Percentiles rank a stretch among this genome's conserved stretches.
Evolutionary conservation across 345 rosid species (phyloP).

Genomic region (Physaria fendleri): DNA sequence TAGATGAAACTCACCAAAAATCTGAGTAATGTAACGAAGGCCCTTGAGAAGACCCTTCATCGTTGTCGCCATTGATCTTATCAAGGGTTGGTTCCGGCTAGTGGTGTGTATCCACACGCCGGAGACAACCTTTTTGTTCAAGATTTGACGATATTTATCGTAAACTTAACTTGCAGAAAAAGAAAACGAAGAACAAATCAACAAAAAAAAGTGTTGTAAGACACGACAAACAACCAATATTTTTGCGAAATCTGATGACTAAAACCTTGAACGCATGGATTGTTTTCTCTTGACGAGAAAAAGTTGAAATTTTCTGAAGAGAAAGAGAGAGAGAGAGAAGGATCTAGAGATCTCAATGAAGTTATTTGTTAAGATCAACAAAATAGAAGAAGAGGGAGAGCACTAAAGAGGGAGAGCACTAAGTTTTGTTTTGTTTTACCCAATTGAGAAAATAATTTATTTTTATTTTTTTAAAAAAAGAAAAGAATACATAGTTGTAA

Average conservation of each 20-base stretch:
- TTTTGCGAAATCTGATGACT: not conserved
- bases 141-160: constrained; percentile 12
- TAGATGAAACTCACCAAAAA: constrained; percentile 46
- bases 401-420: too few species aligned
- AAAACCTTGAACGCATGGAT: constrained; percentile 25
- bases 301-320: constrained; percentile 8
- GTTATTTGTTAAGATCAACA: constrained; percentile 24
- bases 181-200: constrained; percentile 5
- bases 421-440: constrained; percentile 23
- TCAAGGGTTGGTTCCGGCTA: constrained; percentile 20
- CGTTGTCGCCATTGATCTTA: constrained; percentile 28
- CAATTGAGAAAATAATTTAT: not conserved
- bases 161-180: constrained; percentile 20
- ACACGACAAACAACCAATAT: not conserved
- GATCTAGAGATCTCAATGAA: constrained; percentile 4
- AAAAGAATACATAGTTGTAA: constrained; percentile 14
- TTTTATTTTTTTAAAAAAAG: too few species aligned
- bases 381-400: constrained; percentile 33
- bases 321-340: constrained; percentile 9
- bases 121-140: constrained; percentile 24
- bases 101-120: constrained; percentile 24
- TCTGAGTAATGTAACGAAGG: constrained; percentile 72
- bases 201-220: not conserved
- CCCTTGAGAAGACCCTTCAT: constrained; percentile 79
- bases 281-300: constrained; percentile 14